phyloP scores from a whole-genome alignment of 1,284 basidiomycete species.

The Trichosporon coremiiforme region DNA sequence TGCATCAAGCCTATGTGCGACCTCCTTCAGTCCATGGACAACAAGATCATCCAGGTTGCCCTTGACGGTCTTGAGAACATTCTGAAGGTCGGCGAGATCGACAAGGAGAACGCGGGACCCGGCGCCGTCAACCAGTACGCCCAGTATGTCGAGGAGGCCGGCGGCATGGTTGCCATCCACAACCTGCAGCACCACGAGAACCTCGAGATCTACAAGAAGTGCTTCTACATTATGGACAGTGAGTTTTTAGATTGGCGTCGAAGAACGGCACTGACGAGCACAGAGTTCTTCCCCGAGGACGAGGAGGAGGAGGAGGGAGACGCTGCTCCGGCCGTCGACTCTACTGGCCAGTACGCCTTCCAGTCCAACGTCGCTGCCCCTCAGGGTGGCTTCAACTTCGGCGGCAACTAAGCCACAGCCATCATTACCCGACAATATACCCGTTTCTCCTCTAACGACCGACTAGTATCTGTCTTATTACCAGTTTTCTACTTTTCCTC shows the following conservation, averaged over 20 bases:
- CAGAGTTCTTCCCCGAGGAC: conserved; percentile 56
- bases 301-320: conserved; percentile 65
- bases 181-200: conserved; percentile 99
- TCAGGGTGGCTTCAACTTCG: conserved; percentile 93
- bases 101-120: conserved; percentile 80
- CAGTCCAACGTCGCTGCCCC: conserved; percentile 71
- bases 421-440: neutral
- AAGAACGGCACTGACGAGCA: neutral
- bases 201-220: conserved; percentile 98
- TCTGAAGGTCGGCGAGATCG: conserved; percentile 95
- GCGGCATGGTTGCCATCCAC: conserved; percentile 98
- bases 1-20: conserved; percentile 99
- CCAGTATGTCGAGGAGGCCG: conserved; percentile 92
- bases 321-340: conserved; percentile 78
- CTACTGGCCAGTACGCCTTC: conserved; percentile 82
- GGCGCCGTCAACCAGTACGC: conserved; percentile 92
- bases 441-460: conserved; percentile 10
- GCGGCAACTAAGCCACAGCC: conserved; percentile 32
- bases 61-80: conserved; percentile 99
- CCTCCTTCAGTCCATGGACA: conserved; percentile 95
- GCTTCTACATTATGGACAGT: conserved; percentile 98
- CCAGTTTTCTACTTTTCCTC: conserved; percentile 10
- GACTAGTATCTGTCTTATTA: conserved; percentile 16
- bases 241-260: too few species aligned
- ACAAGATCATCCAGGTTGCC: conserved; percentile 95